A percentile compares a stretch with the other conserved stretches of the same genome.
Evolutionary conservation across 2,329 filamentous ascomycete genomes (phyloP).

Genomic region (Penicillium hesseltinei): DNA sequence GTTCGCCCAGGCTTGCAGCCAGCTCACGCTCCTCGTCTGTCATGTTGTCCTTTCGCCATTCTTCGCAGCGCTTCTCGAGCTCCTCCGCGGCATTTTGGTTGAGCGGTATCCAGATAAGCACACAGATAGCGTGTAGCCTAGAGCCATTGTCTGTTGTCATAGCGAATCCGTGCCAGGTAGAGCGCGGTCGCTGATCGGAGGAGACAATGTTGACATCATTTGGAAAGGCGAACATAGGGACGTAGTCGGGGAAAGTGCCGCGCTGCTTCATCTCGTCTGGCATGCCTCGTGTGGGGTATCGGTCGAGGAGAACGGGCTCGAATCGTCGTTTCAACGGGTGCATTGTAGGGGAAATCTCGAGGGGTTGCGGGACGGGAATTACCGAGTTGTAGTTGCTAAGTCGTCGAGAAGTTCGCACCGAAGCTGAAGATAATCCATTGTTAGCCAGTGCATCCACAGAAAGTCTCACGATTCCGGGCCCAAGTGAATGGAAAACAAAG

Average conservation of each 20-base stretch:
- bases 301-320: conserved; percentile 91
- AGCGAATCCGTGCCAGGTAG: conserved; percentile 98
- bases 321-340: conserved; percentile 92
- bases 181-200: conserved; percentile 85
- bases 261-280: conserved; percentile 75
- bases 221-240: conserved; percentile 98
- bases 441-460: neutral
- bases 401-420: conserved; percentile 77
- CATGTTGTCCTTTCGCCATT: conserved; percentile 91
- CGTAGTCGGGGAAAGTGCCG: conserved; percentile 90
- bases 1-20: conserved; percentile 84
- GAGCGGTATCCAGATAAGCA: conserved; percentile 90
- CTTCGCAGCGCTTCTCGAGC: conserved; percentile 70
- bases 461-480: neutral
- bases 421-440: conserved; percentile 47
- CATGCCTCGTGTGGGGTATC: conserved; percentile 82
- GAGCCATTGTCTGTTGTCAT: conserved; percentile 94
- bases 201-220: conserved; percentile 98
- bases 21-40: conserved; percentile 95
- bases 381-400: conserved; percentile 98
- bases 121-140: conserved; percentile 85
- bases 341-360: conserved; percentile 87
- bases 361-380: conserved; percentile 86
- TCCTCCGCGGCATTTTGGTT: conserved; percentile 78
- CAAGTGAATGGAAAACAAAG: neutral